These are phyloP conservation scores for Ailanthus altissimus DNA, from an alignment of 345 rosid genomes.

Conservation along the genomic window DNA sequence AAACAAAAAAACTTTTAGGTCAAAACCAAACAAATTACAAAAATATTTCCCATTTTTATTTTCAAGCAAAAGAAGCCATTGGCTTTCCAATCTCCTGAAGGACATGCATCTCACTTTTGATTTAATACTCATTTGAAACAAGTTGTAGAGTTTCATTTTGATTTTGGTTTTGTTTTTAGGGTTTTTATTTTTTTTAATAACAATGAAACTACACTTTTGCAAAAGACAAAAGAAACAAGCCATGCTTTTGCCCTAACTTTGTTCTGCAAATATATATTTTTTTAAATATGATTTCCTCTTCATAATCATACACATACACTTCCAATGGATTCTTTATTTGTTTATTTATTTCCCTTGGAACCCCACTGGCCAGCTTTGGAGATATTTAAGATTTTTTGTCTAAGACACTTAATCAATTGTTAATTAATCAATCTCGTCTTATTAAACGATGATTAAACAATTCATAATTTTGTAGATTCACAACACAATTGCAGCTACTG, in stretches of 20 bases:
- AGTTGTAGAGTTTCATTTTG: not conserved
- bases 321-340: not conserved
- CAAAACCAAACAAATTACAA: not conserved
- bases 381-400: conserved; percentile 4
- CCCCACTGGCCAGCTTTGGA: not conserved
- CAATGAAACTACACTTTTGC: not conserved
- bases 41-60: not conserved
- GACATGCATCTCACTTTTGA: not conserved
- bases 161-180: not conserved
- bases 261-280: not conserved
- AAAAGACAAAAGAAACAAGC: not conserved
- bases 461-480: not conserved
- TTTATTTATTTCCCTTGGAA: not conserved
- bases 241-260: not conserved
- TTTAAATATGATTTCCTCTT: not conserved
- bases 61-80: not conserved
- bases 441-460: not conserved
- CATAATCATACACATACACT: not conserved
- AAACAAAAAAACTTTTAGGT: not conserved
- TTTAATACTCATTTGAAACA: not conserved
- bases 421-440: not conserved
- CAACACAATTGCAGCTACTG: not conserved
- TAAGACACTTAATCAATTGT: conserved; percentile 7
- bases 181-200: not conserved
- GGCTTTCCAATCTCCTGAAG: not conserved